Percentiles rank a stretch among this genome's conserved stretches.
phyloP scores from a whole-genome alignment of 805 yeast genomes.

The Metschnikowia reukaufii region DNA sequence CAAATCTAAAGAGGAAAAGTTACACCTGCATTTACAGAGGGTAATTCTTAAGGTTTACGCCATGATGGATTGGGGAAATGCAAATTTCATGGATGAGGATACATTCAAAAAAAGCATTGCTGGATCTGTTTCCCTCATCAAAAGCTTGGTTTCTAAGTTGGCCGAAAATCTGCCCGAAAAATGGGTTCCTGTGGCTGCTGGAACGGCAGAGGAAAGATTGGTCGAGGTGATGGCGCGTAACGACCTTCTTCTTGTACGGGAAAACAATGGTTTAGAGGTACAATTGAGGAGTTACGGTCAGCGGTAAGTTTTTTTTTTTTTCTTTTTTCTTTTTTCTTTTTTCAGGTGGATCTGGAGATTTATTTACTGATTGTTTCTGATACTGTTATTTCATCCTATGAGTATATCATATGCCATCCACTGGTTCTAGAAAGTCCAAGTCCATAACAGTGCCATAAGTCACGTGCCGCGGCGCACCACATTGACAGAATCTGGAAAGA shows the following conservation, averaged over 20 bases:
- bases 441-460: too few species aligned
- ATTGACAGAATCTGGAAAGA: too few species aligned
- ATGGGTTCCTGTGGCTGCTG: constrained; percentile 14
- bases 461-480: too few species aligned
- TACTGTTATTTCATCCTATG: too few species aligned
- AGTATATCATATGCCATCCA: too few species aligned
- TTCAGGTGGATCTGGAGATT: too few species aligned
- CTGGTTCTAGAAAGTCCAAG: too few species aligned
- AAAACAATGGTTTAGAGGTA: constrained; percentile 3
- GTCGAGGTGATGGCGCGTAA: constrained; percentile 19
- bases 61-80: constrained; percentile 24
- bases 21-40: constrained; percentile 20
- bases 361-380: too few species aligned
- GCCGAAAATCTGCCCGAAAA: constrained; percentile 5
- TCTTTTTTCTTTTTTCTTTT: too few species aligned
- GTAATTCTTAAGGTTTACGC: constrained; percentile 24
- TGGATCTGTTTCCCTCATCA: constrained; percentile 14
- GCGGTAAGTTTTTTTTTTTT: background rate
- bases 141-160: constrained; percentile 12
- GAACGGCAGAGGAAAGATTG: constrained; percentile 14
- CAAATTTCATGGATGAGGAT: constrained; percentile 20
- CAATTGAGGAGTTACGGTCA: constrained; percentile 6
- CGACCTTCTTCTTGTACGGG: constrained; percentile 8
- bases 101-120: constrained; percentile 16
- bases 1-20: constrained; percentile 10